Base-by-base conservation (phyloP, 441 rosid genomes). In the Erysimum cheiri region DNA sequence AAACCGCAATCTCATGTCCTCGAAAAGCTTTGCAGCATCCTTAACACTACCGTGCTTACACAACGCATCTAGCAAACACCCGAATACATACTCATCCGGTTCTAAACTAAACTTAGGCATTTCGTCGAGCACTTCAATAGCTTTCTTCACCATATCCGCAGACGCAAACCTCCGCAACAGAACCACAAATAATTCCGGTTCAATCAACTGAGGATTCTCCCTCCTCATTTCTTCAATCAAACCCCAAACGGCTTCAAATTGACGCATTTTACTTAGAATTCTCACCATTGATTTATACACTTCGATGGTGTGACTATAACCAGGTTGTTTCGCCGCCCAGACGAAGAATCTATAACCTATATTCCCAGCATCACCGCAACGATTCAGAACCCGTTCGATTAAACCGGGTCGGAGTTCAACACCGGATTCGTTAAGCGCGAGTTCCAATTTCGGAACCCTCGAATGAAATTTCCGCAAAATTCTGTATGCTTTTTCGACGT, bases 351-450 rank as follows among this genome's bases (percentile, higher is more conserved):
- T 85, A 69, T 87, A 90, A 37, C 93, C 95, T 41, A 90, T 70
- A 86, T 73, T 87, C 64, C 98, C 95, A 0, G 95, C 95, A 70
- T 88, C 92, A 1, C 96, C 95, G n/a, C 96, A 92, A 4, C 96
- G 93, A 73, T 75, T 87, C 72, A 90, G 52, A 17, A 92, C 97
- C 1, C 87, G 92, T 49, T 84, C 92, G 2, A 89, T 82, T 47
- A 92, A 80, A 9, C 89, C 93, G 4, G 82, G 74, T 26, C 86
- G 88, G 58, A 85, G 62, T 48, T 72, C 71, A 58, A 90, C 73
- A 22, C 92, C 95, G 31, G 93, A 90, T 46, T 87, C 85, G 39
- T 82, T 84, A 49, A 90, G 81, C 35, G 92, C 96, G 54, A 90
- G 81, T 76, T 88, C 96, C 68, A 90, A 58, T 48, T 92, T 90